Evolutionary conservation across 495 filamentous ascomycete genomes (phyloP).

Genomic region (Penicillium lividum): DNA sequence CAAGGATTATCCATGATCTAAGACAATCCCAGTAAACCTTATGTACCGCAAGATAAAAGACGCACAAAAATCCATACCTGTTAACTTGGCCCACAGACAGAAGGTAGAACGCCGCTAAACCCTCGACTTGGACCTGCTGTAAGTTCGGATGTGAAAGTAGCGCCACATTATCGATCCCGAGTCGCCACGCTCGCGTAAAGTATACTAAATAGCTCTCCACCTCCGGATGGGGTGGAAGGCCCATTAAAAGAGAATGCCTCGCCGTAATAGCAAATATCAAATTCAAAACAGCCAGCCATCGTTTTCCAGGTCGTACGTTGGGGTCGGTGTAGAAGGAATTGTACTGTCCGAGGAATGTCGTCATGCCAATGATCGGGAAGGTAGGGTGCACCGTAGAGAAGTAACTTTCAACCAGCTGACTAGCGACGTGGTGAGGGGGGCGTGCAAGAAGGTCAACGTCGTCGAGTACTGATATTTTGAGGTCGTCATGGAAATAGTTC

Average conservation of each 20-base stretch:
- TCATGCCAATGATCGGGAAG: slow-evolving; percentile 60
- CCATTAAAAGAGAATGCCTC: slow-evolving; percentile 45
- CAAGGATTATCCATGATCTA: slow-evolving; percentile 60
- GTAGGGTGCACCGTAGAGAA: slow-evolving; percentile 57
- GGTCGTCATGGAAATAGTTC: slow-evolving; percentile 60
- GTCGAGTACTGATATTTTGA: slow-evolving; percentile 40
- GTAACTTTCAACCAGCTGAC: slow-evolving; percentile 55
- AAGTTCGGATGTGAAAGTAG: slow-evolving; percentile 58
- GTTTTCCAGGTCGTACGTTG: slow-evolving; percentile 40
- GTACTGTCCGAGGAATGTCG: slow-evolving; percentile 43
- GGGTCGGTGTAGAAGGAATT: slow-evolving; percentile 38
- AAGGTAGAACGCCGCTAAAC: slow-evolving; percentile 61
- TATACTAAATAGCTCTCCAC: slow-evolving; percentile 54
- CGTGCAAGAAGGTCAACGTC: slow-evolving; percentile 49
- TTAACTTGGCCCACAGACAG: slow-evolving; percentile 59
- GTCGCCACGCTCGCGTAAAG: slow-evolving; percentile 58
- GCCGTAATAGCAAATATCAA: slow-evolving; percentile 66
- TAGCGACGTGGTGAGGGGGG: slow-evolving; percentile 52
- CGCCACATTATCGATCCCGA: slow-evolving; percentile 49
- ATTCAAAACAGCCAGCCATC: slow-evolving; percentile 65
- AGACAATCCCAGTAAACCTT: not conserved
- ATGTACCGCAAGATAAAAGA: slow-evolving; percentile 1
- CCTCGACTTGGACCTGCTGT: slow-evolving; percentile 59
- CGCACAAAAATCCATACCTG: slow-evolving; percentile 39
- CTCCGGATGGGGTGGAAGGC: slow-evolving; percentile 35